Evolutionary conservation across 192 early-diverging fungal species (phyloP), one percentile per base, ranked within the genome.

Genomic region (Backusella parvicylindrica): DNA sequence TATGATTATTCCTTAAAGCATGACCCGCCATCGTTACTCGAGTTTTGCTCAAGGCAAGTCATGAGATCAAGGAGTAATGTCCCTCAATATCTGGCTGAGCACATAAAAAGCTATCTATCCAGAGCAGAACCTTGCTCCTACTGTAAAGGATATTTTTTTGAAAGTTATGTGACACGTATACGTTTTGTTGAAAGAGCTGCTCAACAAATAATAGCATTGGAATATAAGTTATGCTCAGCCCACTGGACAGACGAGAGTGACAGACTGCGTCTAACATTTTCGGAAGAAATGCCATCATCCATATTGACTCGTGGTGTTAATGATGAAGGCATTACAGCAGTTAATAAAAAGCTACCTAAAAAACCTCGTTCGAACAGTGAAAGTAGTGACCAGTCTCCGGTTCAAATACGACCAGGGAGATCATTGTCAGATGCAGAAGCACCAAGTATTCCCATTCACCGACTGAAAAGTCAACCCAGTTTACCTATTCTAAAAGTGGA

Each of bases 141-240:
- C 81, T 96, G 95, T 76, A 77, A 81, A 16, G 95, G 94, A 13
- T 94, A 94, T 35, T 93, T 90, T 71, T 91, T 94, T 78, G 89
- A 93, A 30, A 75, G 70, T 16, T 85, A 65, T 72, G 80, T 86
- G 6, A 85, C 83, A 38, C 87, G 93, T 32, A 82, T 87, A 43
- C 85, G 89, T 49, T 84, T 90, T 23, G 84, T 93, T 56, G 88
- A 90, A 49, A 89, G 92, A 37, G 86, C 89, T 47, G 75, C 75
- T 21, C 75, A 83, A 26, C 78, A 79, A 35, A 30, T 40, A 36
- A 81, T 89, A 38, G 86, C 90, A 1, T 71, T 92, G 18, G 92
- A 93, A 76, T 92, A 93, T 75, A 75, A 83, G 13, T 81, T 95
- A 28, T 95, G 93, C 75, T 75, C 81, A 21, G 81, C 91, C 5